A percentile compares a stretch with the other conserved stretches of the same genome.
phyloP scores from a whole-genome alignment of 1,139 yeast species.

The Spathaspora sp. region DNA sequence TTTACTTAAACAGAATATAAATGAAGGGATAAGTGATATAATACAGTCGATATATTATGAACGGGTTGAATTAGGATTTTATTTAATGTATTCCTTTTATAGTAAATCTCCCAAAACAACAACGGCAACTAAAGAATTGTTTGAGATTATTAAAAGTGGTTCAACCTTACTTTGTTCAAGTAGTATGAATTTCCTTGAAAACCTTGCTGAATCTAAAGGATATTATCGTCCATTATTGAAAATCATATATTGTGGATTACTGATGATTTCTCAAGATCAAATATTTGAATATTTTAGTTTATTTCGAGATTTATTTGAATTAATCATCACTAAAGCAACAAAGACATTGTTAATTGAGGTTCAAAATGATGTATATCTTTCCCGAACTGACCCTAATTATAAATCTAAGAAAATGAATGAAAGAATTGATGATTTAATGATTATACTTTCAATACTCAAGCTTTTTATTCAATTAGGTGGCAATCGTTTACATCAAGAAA shows the following conservation, averaged over 20 bases:
- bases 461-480: constrained; percentile 54
- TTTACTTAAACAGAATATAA: constrained; percentile 51
- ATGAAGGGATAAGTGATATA: constrained; percentile 52
- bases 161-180: constrained; percentile 45
- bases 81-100: constrained; percentile 52
- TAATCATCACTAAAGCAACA: constrained; percentile 60
- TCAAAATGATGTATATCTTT: constrained; percentile 52
- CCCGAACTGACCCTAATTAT: constrained; percentile 32
- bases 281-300: constrained; percentile 51
- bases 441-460: constrained; percentile 63
- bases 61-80: constrained; percentile 70
- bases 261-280: constrained; percentile 41
- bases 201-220: constrained; percentile 38
- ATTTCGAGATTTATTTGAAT: constrained; percentile 55
- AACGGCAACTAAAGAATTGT: constrained; percentile 26
- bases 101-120: constrained; percentile 22
- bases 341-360: constrained; percentile 53
- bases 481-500: constrained; percentile 45
- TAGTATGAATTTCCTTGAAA: constrained; percentile 45
- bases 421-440: constrained; percentile 62
- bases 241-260: constrained; percentile 50
- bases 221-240: constrained; percentile 63
- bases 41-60: constrained; percentile 53
- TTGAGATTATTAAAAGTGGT: constrained; percentile 40
- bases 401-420: constrained; percentile 33